Conservation (phyloP, 768 basidiomycete genomes). For the Tulasnella sp. region DNA sequence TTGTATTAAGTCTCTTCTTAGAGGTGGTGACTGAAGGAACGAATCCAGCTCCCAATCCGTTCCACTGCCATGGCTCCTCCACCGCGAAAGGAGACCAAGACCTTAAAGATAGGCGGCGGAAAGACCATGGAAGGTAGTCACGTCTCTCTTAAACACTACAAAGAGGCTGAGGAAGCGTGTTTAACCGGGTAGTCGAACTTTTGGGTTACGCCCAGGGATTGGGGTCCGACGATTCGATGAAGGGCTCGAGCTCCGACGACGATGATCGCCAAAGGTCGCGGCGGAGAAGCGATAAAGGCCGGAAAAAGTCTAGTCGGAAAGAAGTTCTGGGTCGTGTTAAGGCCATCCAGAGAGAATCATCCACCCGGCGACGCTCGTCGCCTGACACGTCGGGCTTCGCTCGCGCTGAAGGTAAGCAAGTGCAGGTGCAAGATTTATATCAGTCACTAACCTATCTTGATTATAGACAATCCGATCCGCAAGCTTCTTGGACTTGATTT, state of each 20-base stretch:
- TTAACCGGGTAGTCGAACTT: neutral
- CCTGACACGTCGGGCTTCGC: neutral
- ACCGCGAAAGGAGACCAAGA: slow-evolving; percentile 6
- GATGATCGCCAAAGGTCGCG: neutral
- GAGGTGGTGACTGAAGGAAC: neutral
- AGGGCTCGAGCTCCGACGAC: neutral
- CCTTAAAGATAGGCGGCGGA: slow-evolving; percentile 11
- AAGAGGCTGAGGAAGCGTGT: neutral
- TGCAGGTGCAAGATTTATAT: neutral
- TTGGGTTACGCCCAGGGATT: slow-evolving; percentile 1
- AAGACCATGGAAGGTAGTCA: slow-evolving; percentile 7
- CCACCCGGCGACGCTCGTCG: neutral
- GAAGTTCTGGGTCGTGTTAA: neutral
- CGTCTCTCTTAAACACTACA: neutral
- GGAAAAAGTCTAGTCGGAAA: neutral
- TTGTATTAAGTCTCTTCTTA: neutral
- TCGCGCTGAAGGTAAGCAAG: neutral
- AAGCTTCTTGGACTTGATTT: slow-evolving; percentile 13
- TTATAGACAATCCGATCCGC: slow-evolving; percentile 8
- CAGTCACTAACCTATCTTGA: neutral
- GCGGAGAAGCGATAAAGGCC: neutral
- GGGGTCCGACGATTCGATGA: slow-evolving; percentile 18
- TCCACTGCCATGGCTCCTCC: neutral
- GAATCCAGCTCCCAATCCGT: neutral
- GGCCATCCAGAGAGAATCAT: neutral